phyloP scores from a whole-genome alignment of 2,329 filamentous ascomycete genomes.

The Colletotrichum chlorophyti region DNA sequence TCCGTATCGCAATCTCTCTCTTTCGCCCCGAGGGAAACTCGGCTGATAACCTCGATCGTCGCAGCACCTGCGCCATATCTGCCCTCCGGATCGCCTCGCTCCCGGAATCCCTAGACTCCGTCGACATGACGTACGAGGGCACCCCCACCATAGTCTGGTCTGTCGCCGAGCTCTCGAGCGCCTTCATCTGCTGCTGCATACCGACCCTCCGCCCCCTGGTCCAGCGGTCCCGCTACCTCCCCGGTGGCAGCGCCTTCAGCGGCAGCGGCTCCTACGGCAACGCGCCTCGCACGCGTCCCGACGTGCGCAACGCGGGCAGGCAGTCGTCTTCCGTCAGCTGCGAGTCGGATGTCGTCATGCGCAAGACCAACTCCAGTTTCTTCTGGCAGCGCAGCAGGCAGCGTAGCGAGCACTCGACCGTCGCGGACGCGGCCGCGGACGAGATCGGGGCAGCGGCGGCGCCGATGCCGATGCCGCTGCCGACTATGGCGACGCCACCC shows the following conservation, averaged over 20 bases:
- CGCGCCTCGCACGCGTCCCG: background rate
- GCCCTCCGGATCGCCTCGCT: conserved; percentile 40
- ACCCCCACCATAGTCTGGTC: conserved; percentile 43
- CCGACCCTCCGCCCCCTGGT: conserved; percentile 43
- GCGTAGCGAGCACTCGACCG: conserved; percentile 12
- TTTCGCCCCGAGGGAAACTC: too few species aligned
- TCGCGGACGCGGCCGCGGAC: background rate
- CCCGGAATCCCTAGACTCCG: conserved; percentile 32
- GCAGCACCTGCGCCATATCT: conserved; percentile 21
- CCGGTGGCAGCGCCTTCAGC: background rate
- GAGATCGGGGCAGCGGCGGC: too few species aligned
- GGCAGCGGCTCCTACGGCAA: background rate
- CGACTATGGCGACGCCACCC: background rate
- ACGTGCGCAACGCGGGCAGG: background rate
- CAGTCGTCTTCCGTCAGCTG: conserved; percentile 7
- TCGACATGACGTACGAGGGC: conserved; percentile 42
- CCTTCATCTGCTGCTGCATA: conserved; percentile 47
- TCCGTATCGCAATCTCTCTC: too few species aligned
- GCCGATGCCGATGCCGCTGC: background rate
- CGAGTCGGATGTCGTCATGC: conserved; percentile 1
- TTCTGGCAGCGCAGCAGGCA: conserved; percentile 13
- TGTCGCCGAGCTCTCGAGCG: conserved; percentile 46
- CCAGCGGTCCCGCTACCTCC: background rate
- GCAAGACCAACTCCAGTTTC: conserved; percentile 12
- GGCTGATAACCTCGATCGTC: background rate